Base-by-base conservation (phyloP, 2,329 filamentous ascomycete genomes). In the Microcyclospora pomicola region DNA sequence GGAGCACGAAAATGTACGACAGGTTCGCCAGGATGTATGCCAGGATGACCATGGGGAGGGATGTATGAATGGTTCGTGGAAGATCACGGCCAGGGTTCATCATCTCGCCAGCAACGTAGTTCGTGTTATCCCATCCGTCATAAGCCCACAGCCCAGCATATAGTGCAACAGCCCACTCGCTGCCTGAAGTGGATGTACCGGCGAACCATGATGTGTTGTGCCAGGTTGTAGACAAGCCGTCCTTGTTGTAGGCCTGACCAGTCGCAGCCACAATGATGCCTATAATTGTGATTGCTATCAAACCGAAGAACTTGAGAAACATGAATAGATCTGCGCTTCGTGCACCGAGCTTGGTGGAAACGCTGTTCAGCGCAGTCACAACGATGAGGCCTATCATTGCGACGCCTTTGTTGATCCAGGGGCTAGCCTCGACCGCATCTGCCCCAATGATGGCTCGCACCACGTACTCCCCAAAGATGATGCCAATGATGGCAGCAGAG, bases 91-190 rank as follows among this genome's bases (percentile, higher is more conserved):
- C 73, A 1, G 91, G 85, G 54, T 95, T 87, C 52, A 86, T 82
- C 66, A 98, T 96, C 62, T 98, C 91, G 51, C 87, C 91, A 1
- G 92, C 86, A 6, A 98, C 91, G 54, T 95, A 98, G 62, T 95
- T 98, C 45, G 88, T 93, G 59, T 98, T 98, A 58, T 98, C 91
- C 91, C 91, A 98, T 24, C 91, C 91, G 57, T 98, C 91, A 62
- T 91, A 98, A 1, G 91, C 91, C 91, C 91, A 98, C 5, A 98
- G 70, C 7, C 91, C 91, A 12, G 86, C 88, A 58, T 98, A 98
- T 34, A 98, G 64, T 0, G 91, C 91, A 34, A 98, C 81, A 2
- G 91, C 91, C 82, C 87, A 96, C 48, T 78, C 79, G 34, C 81
- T 92, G 36, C 82, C 71, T 56, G 87, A 81, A 11, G 69, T 75